Conservation (phyloP, 371 early-diverging fungal genomes). For the Mucor indicus region DNA sequence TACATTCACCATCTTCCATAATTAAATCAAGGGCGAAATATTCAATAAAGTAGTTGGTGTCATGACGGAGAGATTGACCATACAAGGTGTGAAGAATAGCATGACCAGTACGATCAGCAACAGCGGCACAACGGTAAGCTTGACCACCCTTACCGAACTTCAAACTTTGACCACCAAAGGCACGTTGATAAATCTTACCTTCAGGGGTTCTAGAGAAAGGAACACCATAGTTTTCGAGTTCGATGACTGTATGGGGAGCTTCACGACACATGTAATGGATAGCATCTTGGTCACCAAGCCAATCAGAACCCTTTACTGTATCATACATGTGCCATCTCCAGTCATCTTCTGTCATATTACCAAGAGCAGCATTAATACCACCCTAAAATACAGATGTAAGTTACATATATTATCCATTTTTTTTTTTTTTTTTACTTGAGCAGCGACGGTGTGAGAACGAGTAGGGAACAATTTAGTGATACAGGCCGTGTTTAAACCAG, state of each 20-base stretch:
- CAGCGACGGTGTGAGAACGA: conserved; percentile 97
- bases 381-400: conserved; percentile 50
- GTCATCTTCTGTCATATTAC: conserved; percentile 98
- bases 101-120: conserved; percentile 98
- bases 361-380: conserved; percentile 98
- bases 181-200: conserved; percentile 97
- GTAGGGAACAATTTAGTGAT: conserved; percentile 98
- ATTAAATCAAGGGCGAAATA: conserved; percentile 98
- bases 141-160: conserved; percentile 96
- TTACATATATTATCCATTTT: background rate
- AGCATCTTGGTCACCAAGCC: conserved; percentile 98
- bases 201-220: conserved; percentile 97
- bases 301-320: conserved; percentile 97
- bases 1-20: conserved; percentile 97
- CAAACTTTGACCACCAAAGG: conserved; percentile 95
- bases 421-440: conserved; percentile 64
- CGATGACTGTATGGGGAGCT: conserved; percentile 93
- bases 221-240: conserved; percentile 97
- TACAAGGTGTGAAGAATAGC: conserved; percentile 96
- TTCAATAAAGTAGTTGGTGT: conserved; percentile 97
- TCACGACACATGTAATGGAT: conserved; percentile 99
- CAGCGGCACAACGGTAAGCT: conserved; percentile 97
- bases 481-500: conserved; percentile 98
- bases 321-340: conserved; percentile 99
- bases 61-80: conserved; percentile 92